A percentile compares a stretch with the other conserved stretches of the same genome.
These are phyloP conservation scores for Fusarium verrucosum DNA, from an alignment of 2,329 filamentous ascomycete species.

Conservation along the genomic window DNA sequence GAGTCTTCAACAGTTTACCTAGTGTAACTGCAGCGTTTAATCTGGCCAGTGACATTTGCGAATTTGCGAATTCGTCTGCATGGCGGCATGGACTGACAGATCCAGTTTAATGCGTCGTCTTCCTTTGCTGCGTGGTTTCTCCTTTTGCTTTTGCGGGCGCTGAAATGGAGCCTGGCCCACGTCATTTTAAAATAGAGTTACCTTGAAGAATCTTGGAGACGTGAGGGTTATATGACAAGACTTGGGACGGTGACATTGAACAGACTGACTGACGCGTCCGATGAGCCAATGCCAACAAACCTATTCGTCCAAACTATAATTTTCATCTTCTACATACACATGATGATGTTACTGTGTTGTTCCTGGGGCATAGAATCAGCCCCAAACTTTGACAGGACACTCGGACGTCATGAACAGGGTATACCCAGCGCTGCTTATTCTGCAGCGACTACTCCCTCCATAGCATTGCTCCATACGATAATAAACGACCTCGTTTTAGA, in stretches of 20 bases:
- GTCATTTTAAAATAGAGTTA: not conserved
- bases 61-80: no score
- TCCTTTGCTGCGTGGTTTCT: not conserved
- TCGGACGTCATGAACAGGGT: not conserved
- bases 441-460: no score
- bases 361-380: not conserved
- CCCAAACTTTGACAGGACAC: not conserved
- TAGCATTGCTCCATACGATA: no score
- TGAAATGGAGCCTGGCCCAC: not conserved
- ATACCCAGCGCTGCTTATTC: not conserved
- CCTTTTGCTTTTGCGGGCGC: slow-evolving; percentile 1
- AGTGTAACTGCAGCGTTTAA: slow-evolving; percentile 2
- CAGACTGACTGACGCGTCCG: not conserved
- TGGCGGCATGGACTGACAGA: no score
- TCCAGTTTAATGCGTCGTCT: not conserved
- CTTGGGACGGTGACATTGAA: not conserved
- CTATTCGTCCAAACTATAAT: not conserved
- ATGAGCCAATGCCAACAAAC: not conserved
- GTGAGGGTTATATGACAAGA: not conserved
- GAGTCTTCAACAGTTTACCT: no score
- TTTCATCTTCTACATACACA: not conserved
- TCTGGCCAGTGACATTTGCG: not conserved
- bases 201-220: not conserved
- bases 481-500: not conserved
- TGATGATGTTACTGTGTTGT: no score